These are phyloP conservation scores for Kwoniella shandongensis DNA, from an alignment of 768 basidiomycete species.

Conservation along the genomic window DNA sequence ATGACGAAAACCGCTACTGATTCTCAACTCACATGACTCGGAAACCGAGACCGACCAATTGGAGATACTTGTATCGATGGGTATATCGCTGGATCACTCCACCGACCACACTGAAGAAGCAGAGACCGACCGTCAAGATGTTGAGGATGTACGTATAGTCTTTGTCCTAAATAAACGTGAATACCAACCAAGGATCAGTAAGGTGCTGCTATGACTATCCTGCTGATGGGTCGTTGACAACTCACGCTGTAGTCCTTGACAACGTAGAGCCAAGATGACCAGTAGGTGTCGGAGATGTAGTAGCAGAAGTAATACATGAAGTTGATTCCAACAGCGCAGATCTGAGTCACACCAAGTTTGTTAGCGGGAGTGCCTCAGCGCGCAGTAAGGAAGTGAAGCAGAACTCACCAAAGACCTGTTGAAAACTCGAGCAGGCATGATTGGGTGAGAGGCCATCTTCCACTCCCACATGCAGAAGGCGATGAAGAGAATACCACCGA, in stretches of 20 bases:
- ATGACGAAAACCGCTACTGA: too few relatives aligned
- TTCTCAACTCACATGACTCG: slow-evolving; percentile 36
- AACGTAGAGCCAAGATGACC: slow-evolving; percentile 44
- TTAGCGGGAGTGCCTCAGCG: background rate
- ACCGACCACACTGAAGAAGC: slow-evolving; percentile 43
- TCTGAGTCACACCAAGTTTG: background rate
- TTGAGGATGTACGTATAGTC: slow-evolving; percentile 30
- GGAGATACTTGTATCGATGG: slow-evolving; percentile 50
- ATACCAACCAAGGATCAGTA: background rate
- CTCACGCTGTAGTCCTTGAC: slow-evolving; percentile 44
- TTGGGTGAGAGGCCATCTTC: slow-evolving; percentile 49
- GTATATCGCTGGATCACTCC: slow-evolving; percentile 44
- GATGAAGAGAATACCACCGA: slow-evolving; percentile 57
- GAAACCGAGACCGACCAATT: slow-evolving; percentile 42
- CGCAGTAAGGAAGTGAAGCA: slow-evolving; percentile 3
- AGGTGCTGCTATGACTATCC: background rate
- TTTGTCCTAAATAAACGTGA: slow-evolving; percentile 5
- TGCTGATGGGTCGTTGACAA: too few relatives aligned
- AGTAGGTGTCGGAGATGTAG: slow-evolving; percentile 30
- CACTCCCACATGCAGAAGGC: slow-evolving; percentile 51
- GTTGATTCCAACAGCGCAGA: slow-evolving; percentile 17
- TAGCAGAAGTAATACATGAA: slow-evolving; percentile 40
- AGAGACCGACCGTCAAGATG: slow-evolving; percentile 30
- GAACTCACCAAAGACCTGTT: slow-evolving; percentile 52
- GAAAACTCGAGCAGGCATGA: slow-evolving; percentile 52